Evolutionary conservation across 106 monocot species (phyloP).

Genomic region (Vanilla planifolia): DNA sequence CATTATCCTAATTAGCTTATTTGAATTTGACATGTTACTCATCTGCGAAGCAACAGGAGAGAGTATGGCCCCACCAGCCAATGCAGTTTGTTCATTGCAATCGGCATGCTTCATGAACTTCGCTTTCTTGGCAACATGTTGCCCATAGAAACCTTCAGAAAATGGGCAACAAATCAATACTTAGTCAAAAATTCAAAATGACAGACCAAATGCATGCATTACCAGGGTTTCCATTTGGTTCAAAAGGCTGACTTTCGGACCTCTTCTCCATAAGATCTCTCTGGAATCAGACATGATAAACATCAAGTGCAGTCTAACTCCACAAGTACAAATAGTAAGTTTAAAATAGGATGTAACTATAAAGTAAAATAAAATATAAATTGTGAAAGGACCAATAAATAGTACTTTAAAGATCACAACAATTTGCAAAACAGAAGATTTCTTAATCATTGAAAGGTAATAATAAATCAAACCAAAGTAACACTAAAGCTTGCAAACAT

Average conservation of each 20-base stretch:
- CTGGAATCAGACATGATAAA: conserved; percentile 27
- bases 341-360: background rate
- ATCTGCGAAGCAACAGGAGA: conserved; percentile 94
- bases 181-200: background rate
- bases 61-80: conserved; percentile 38
- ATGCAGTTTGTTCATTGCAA: conserved; percentile 36
- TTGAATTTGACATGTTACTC: conserved; percentile 88
- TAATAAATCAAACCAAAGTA: too few species aligned
- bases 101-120: conserved; percentile 64
- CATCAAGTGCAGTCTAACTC: too few species aligned
- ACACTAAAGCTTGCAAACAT: too few species aligned
- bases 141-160: conserved; percentile 48
- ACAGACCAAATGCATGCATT: background rate
- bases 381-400: too few species aligned
- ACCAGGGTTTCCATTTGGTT: conserved; percentile 72
- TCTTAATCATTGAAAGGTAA: too few species aligned
- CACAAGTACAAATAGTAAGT: background rate
- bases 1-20: conserved; percentile 76
- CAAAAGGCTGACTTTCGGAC: conserved; percentile 53
- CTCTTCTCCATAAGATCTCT: conserved; percentile 67
- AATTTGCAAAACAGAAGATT: too few species aligned
- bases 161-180: background rate
- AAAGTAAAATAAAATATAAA: too few species aligned
- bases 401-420: too few species aligned
- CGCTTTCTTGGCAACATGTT: conserved; percentile 64